Base-by-base conservation (phyloP, 257 asterid species). In the Scutellaria barbata region DNA sequence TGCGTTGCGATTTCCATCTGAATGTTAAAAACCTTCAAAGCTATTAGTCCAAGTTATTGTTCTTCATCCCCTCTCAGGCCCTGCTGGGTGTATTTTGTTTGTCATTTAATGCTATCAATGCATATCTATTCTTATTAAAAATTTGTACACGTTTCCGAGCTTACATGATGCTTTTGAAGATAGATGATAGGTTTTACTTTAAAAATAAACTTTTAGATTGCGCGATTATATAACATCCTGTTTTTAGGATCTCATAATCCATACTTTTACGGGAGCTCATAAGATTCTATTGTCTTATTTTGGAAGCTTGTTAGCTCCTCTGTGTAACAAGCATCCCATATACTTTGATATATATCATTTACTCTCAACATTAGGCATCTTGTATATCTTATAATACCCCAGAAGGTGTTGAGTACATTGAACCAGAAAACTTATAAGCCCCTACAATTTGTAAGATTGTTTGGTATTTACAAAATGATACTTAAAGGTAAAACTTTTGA, bases 31-130 rank as follows among this genome's bases (percentile, higher is more conserved):
- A 35, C 12, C 50, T 57, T 3, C 25, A 45, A 22, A 63, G 47
- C 51, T 9, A 16, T 16, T 20, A 17, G 50, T 22, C 25, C 33
- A 20, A 30, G n/a, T 17, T 55, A 35, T 17, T 45, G 35, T 5
- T 61, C 45, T 60, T 35, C 39, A 7, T 9, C 63, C 42, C 41
- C 35, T 30, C 48, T 48, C 61, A 51, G 37, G 50, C 64, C 40
- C 8, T n/a, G n/a, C 45, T 42, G 16, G n/a, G 42, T 3, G 35
- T n/a, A 5, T 43, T 25, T 46, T 55, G 43, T 37, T 54, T 9
- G 66, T 30, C 14, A 55, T 43, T 17, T 42, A 17, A 43, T 56
- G 9, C 48, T 69, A 0, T 22, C 20, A 16, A 55, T n/a, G 13
- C 33, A 42, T 52, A 17, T 18, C 10, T 54, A 17, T 56, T 9